These are phyloP conservation scores for Coniochaeta sp. DNA, from an alignment of 2,329 filamentous ascomycete species.

Conservation along the genomic window DNA sequence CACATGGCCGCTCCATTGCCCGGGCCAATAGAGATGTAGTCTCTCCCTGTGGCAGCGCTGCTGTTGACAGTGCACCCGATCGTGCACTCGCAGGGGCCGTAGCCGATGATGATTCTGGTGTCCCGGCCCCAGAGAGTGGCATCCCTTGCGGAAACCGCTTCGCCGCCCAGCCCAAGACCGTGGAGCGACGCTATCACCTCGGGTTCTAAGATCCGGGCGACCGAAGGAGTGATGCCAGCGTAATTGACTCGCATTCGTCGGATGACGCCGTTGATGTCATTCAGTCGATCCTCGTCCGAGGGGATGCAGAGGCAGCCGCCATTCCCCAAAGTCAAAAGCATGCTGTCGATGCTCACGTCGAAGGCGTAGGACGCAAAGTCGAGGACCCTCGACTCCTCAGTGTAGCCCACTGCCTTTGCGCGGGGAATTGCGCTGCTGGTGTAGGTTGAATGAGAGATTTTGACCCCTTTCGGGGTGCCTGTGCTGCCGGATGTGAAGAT, in stretches of 20 bases:
- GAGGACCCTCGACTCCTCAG: conserved; percentile 13
- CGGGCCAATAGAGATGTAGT: conserved; percentile 18
- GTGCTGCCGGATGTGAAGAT: conserved; percentile 51
- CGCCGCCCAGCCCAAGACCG: conserved; percentile 40
- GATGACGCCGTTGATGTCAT: conserved; percentile 19
- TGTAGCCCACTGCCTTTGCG: conserved; percentile 37
- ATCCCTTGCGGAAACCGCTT: conserved; percentile 44
- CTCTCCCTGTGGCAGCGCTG: conserved; percentile 13
- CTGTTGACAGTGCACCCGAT: conserved; percentile 26
- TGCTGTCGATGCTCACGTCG: conserved; percentile 31
- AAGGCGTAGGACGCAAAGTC: conserved; percentile 30
- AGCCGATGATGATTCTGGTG: conserved; percentile 41
- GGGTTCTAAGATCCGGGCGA: conserved; percentile 35
- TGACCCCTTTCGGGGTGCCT: conserved; percentile 45
- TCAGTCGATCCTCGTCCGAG: conserved; percentile 44
- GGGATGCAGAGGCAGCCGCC: conserved; percentile 39
- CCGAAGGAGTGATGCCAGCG: conserved; percentile 41
- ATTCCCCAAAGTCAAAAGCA: conserved; percentile 28
- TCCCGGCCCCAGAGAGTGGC: conserved; percentile 37
- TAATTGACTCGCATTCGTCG: conserved; percentile 28
- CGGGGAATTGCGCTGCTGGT: conserved; percentile 23
- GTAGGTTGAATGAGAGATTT: conserved; percentile 23
- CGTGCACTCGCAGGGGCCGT: conserved; percentile 47
- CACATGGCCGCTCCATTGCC: conserved; percentile 14
- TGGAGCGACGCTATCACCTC: conserved; percentile 37